Conservation (phyloP, 129 eudicot genomes). For the Saussurea involucrata region DNA sequence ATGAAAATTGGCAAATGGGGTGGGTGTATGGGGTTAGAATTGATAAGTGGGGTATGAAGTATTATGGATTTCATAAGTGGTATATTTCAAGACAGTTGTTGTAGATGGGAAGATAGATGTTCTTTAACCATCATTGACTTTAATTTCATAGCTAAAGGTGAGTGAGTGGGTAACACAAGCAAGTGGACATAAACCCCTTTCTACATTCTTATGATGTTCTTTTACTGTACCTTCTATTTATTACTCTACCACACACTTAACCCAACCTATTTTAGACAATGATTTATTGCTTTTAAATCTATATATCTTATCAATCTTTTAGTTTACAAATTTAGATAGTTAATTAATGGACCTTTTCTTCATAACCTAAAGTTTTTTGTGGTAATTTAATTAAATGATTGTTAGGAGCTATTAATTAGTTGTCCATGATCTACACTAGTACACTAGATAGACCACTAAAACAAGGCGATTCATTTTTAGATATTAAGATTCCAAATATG, state of each 20-base stretch:
- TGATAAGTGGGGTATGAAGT: conserved; percentile 22
- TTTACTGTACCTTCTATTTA: conserved; percentile 33
- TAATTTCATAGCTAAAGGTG: conserved; percentile 15
- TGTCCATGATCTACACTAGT: not conserved
- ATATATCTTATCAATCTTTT: not conserved
- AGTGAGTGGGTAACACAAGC: conserved; percentile 32
- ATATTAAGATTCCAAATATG: not conserved
- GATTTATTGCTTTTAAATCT: not conserved
- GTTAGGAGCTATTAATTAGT: not conserved
- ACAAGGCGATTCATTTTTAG: not conserved
- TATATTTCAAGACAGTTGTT: conserved; percentile 27
- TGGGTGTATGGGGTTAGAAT: conserved; percentile 21
- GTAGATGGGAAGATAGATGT: conserved; percentile 29
- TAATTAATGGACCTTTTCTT: not conserved
- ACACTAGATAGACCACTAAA: not conserved
- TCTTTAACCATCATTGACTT: conserved; percentile 34
- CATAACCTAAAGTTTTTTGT: not conserved
- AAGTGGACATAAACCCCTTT: conserved; percentile 36
- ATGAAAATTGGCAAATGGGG: not conserved
- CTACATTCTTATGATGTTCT: conserved; percentile 24
- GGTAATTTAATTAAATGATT: not conserved
- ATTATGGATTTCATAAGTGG: conserved; percentile 14
- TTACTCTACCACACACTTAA: conserved; percentile 18
- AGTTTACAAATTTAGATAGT: not conserved
- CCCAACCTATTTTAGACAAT: not conserved